phyloP scores from a whole-genome alignment of 257 asterid genomes.

The Solanum acaule region DNA sequence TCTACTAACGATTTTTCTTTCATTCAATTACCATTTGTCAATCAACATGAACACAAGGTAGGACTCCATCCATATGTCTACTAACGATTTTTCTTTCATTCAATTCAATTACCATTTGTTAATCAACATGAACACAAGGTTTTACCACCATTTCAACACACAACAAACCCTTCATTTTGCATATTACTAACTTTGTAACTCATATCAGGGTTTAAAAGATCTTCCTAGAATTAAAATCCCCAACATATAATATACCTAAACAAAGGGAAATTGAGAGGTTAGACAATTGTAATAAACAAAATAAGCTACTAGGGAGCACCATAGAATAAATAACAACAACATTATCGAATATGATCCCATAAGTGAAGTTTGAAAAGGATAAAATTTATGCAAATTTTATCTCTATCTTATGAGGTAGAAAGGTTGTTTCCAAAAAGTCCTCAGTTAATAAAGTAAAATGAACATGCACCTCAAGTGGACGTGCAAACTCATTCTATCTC shows the following conservation, averaged over 20 bases:
- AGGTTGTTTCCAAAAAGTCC: neutral
- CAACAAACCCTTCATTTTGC: neutral
- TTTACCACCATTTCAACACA: neutral
- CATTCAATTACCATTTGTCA: neutral
- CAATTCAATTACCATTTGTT: neutral
- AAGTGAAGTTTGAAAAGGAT: neutral
- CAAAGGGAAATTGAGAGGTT: neutral
- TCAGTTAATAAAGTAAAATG: constrained; percentile 1
- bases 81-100: neutral
- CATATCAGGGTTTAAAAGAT: neutral
- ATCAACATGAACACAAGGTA: neutral
- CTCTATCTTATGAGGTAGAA: neutral
- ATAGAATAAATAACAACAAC: neutral
- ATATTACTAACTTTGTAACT: neutral
- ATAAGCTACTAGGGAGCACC: neutral
- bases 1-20: neutral
- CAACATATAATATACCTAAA: no score
- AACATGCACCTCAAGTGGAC: constrained; percentile 78
- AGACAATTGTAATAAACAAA: neutral
- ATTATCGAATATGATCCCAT: neutral
- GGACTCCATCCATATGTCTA: neutral
- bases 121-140: neutral
- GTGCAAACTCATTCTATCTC: neutral
- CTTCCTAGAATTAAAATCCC: neutral
- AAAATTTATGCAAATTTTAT: neutral